These are phyloP conservation scores for Ustilago tritici DNA, from an alignment of 1,284 basidiomycete genomes.

Conservation along the genomic window DNA sequence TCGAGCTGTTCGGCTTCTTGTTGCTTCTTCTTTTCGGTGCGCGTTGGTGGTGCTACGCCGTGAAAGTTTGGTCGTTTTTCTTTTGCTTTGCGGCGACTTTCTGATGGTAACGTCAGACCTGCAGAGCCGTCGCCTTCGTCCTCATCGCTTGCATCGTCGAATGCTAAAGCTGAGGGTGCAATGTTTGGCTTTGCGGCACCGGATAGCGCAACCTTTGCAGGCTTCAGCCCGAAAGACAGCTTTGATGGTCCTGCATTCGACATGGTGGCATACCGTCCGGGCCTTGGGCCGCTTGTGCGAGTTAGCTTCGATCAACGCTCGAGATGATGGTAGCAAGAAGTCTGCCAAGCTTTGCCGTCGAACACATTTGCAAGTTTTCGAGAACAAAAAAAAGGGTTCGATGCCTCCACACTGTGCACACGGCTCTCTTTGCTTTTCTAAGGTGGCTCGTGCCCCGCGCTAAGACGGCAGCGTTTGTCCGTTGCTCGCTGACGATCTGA, in stretches of 20 bases:
- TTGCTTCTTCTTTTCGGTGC: constrained; percentile 48
- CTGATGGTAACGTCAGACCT: neutral
- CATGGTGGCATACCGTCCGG: constrained; percentile 9
- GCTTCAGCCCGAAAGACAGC: constrained; percentile 55
- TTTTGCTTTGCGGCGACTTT: constrained; percentile 5
- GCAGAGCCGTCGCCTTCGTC: constrained; percentile 21
- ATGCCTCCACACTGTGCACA: constrained; percentile 19
- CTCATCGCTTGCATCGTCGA: constrained; percentile 48
- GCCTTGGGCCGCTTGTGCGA: neutral
- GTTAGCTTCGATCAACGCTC: neutral
- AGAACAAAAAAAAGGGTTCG: constrained; percentile 4
- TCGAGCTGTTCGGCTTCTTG: constrained; percentile 82
- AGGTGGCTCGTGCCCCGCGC: constrained; percentile 11
- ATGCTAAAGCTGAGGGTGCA: constrained; percentile 30
- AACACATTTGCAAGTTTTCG: neutral
- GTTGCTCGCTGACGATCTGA: neutral
- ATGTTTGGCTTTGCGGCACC: constrained; percentile 10
- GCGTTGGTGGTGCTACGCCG: constrained; percentile 35
- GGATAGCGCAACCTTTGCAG: constrained; percentile 2
- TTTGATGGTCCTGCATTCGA: constrained; percentile 28
- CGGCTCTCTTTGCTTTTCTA: neutral
- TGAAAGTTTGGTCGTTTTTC: constrained; percentile 5
- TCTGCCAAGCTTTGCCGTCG: neutral
- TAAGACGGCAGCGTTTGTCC: neutral
- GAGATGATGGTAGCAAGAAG: neutral